Conservation (phyloP, 2,329 filamentous ascomycete genomes). For the Beauveria bassiana region DNA sequence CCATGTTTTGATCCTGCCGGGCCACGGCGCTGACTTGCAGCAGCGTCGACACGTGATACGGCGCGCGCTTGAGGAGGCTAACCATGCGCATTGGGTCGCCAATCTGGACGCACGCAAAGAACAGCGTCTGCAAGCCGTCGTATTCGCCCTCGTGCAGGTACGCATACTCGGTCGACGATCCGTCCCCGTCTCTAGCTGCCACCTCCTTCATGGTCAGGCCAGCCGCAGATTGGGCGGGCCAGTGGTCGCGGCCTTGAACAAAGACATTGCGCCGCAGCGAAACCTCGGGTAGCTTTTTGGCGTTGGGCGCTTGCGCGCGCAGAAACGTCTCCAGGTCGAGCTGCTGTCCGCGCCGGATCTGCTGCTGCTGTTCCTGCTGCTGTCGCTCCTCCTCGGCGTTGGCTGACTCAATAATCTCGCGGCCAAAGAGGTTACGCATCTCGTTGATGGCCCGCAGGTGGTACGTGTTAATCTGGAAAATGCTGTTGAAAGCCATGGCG, state of each 20-base stretch:
- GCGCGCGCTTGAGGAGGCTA: slow-evolving; percentile 48
- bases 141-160: slow-evolving; percentile 72
- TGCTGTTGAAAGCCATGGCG: slow-evolving; percentile 30
- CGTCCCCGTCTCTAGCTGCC: slow-evolving; percentile 31
- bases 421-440: slow-evolving; percentile 62
- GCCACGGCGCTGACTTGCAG: slow-evolving; percentile 89
- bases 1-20: slow-evolving; percentile 82
- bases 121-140: slow-evolving; percentile 64
- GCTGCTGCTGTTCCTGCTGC: slow-evolving; percentile 22
- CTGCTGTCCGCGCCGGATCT: slow-evolving; percentile 31
- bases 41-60: slow-evolving; percentile 90
- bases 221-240: slow-evolving; percentile 71
- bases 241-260: slow-evolving; percentile 78
- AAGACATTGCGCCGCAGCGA: slow-evolving; percentile 73
- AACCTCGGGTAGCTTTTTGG: slow-evolving; percentile 59
- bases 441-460: slow-evolving; percentile 83
- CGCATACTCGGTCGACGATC: slow-evolving; percentile 60
- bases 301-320: slow-evolving; percentile 42
- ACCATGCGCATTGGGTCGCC: slow-evolving; percentile 77
- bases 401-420: slow-evolving; percentile 48
- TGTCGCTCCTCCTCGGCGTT: slow-evolving; percentile 41
- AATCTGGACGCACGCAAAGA: slow-evolving; percentile 76
- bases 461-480: slow-evolving; percentile 48
- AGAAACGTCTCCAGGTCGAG: slow-evolving; percentile 51
- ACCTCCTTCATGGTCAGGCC: slow-evolving; percentile 73